These are phyloP conservation scores for Trichoderma erinaceum DNA, from an alignment of 495 filamentous ascomycete species.

Conservation along the genomic window DNA sequence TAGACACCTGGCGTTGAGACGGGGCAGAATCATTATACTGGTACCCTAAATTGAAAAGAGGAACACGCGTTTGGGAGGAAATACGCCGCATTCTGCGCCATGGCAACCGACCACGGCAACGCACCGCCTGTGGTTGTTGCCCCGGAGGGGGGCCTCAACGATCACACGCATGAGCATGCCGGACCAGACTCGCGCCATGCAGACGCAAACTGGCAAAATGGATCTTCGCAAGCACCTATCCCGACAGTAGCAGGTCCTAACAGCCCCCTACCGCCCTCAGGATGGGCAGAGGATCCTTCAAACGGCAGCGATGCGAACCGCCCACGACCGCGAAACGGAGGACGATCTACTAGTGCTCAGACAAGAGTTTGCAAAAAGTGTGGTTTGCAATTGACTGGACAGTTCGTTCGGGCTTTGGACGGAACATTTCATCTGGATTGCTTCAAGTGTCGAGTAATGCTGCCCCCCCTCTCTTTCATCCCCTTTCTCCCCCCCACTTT, in stretches of 20 bases:
- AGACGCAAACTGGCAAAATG: slow-evolving; percentile 13
- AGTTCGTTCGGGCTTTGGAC: slow-evolving; percentile 89
- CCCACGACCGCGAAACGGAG: slow-evolving; percentile 37
- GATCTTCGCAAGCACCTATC: neutral
- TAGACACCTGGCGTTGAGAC: slow-evolving; percentile 14
- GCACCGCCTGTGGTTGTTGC: slow-evolving; percentile 1
- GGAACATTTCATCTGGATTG: slow-evolving; percentile 96
- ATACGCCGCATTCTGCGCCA: neutral
- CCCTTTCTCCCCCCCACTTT: neutral
- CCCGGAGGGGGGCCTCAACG: neutral
- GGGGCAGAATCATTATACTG: neutral
- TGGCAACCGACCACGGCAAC: slow-evolving; percentile 12
- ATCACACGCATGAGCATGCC: neutral
- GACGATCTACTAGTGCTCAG: slow-evolving; percentile 46
- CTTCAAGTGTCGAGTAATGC: slow-evolving; percentile 89
- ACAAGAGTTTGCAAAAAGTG: slow-evolving; percentile 81
- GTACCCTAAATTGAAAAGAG: neutral
- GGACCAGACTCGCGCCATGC: neutral
- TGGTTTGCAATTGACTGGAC: slow-evolving; percentile 74
- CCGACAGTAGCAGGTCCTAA: slow-evolving; percentile 6
- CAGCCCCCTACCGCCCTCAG: slow-evolving; percentile 3
- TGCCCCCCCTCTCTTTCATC: neutral
- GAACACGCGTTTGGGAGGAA: slow-evolving; percentile 7
- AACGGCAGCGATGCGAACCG: slow-evolving; percentile 34
- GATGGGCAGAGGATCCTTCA: slow-evolving; percentile 12